Evolutionary conservation across 2,329 filamentous ascomycete genomes (phyloP).

Genomic region (Trichoderma afroharzianum): DNA sequence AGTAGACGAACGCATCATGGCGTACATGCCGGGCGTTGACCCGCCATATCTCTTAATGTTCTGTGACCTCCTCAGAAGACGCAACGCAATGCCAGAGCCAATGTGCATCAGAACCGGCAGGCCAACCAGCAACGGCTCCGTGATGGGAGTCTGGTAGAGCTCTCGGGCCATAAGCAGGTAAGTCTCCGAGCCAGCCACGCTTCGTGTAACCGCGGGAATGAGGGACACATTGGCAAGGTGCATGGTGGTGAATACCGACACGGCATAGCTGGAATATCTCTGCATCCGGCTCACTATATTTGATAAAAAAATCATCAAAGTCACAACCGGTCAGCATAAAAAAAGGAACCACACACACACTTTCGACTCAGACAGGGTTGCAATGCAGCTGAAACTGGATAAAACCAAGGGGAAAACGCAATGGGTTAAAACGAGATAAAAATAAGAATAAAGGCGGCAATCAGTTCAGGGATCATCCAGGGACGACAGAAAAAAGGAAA

Average conservation of each 20-base stretch:
- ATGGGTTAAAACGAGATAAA: not conserved
- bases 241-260: conserved; percentile 69
- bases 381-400: not conserved
- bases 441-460: not conserved
- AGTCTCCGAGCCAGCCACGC: conserved; percentile 70
- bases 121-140: conserved; percentile 76
- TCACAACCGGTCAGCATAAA: conserved; percentile 2
- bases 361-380: not conserved
- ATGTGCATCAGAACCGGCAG: conserved; percentile 74
- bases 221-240: conserved; percentile 80
- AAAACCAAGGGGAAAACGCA: not conserved
- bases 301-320: conserved; percentile 4
- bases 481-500: not conserved
- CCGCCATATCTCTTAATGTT: conserved; percentile 74
- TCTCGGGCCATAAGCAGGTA: conserved; percentile 89
- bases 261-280: conserved; percentile 84
- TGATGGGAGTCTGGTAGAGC: conserved; percentile 79
- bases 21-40: conserved; percentile 52
- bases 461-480: not conserved
- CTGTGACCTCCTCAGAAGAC: conserved; percentile 69
- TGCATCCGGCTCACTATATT: conserved; percentile 57
- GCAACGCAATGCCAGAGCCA: conserved; percentile 69
- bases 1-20: conserved; percentile 31
- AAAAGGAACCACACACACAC: not conserved
- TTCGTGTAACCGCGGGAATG: conserved; percentile 70